Evolutionary conservation across 179 eudicot genomes (phyloP), one percentile per base, ranked within the genome.

Genomic region (Beta corolliflora): DNA sequence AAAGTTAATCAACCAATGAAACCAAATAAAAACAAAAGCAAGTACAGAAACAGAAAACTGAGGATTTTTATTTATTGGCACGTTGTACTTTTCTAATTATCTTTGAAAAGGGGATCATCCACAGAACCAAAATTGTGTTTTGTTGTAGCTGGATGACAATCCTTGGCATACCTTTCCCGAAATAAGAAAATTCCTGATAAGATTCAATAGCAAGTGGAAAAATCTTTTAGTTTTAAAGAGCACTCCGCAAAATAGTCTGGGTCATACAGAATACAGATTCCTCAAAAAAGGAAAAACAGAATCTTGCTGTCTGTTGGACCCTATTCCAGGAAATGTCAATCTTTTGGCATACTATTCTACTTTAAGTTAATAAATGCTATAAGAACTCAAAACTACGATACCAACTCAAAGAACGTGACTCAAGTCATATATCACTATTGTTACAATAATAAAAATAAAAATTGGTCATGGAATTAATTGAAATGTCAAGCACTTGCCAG

Each of bases 401-500:
- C 48, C 15, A 29, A 31, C 18, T 10, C 71, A 61, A 61, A 60
- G 64, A 60, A 60, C 7, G 25, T 60, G n/a, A n/a, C 13, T 56
- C 66, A 61, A 25, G 31, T n/a, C 23, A n/a, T n/a, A 61, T 61
- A 15, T 61, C 12, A 16, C 50, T 15, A 53, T 50, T 18, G 29
- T 61, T 23, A 14, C 16, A 71, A 41, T 48, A 23, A 14, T 4
- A 46, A 48, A 3, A 48, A 48, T 3, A 5, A 48, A 3, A 9
- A 48, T 48, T 53, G 54, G n/a, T 41, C 12, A 44, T 45, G 23
- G 48, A 36, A 36, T 36, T 54, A 52, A 15, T 74, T n/a, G 13
- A 71, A 69, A 75, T 69, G 23, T 16, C 14, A 55, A 76, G 61
- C 15, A 68, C 79, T 59, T 88, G 91, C 98, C 98, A 71, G 97